Percentiles rank a stretch among this genome's conserved stretches.
Conservation (phyloP, 2,329 filamentous ascomycete genomes). For the Colletotrichum camelliae region DNA sequence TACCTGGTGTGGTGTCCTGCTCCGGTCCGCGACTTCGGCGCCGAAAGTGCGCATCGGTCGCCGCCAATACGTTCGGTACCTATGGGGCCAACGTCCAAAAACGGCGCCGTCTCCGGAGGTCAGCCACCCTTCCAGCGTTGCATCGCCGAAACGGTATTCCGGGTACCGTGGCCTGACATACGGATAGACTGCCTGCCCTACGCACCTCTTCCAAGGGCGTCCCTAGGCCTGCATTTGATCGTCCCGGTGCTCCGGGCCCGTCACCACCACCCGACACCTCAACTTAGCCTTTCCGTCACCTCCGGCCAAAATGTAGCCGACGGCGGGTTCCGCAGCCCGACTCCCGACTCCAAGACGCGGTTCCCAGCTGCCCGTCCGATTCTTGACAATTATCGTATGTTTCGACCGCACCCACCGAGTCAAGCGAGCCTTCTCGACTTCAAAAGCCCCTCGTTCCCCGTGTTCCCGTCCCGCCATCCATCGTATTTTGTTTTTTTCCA, state of each 20-base stretch:
- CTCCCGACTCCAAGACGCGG: not conserved
- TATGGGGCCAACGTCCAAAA: not conserved
- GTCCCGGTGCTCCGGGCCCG: conserved; percentile 9
- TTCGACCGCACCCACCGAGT: not conserved
- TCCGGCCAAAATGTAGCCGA: not conserved
- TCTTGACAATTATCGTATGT: conserved; percentile 1
- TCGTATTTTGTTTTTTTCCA: not conserved
- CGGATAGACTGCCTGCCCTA: not conserved
- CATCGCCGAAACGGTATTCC: conserved; percentile 5
- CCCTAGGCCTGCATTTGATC: conserved; percentile 13
- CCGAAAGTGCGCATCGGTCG: not conserved
- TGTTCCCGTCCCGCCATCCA: not conserved
- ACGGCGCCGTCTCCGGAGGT: conserved; percentile 6
- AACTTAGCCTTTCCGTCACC: not conserved
- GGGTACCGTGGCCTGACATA: not conserved
- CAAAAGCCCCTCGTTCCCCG: not conserved
- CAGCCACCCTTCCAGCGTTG: not conserved
- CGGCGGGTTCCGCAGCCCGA: not conserved
- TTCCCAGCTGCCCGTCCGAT: not conserved
- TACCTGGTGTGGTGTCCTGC: not conserved
- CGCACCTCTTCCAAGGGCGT: conserved; percentile 4
- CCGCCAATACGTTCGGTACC: not conserved
- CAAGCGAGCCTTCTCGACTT: not conserved
- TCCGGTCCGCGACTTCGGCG: conserved; percentile 11
- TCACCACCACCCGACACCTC: not conserved